phyloP scores from a whole-genome alignment of 2,329 filamentous ascomycete species.

The Paraphaeosphaeria sporulosa region DNA sequence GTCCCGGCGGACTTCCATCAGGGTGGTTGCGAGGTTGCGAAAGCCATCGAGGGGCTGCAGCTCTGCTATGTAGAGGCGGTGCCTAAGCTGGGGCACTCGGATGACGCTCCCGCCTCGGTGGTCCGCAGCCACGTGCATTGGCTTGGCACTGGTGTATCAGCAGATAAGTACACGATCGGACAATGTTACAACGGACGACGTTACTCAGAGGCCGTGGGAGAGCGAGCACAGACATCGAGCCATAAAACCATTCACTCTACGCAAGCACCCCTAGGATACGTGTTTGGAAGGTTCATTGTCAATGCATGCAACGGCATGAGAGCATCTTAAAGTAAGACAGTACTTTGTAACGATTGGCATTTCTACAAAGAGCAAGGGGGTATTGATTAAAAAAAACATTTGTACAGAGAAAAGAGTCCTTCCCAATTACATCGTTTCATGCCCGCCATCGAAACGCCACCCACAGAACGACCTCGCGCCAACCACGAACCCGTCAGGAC shows the following conservation, averaged over 20 bases:
- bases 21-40: slow-evolving; percentile 27
- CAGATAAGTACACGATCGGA: no score
- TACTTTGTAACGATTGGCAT: slow-evolving; percentile 2
- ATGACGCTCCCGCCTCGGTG: slow-evolving; percentile 22
- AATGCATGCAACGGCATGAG: neutral
- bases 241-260: neutral
- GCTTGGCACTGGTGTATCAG: slow-evolving; percentile 1
- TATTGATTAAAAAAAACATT: slow-evolving; percentile 37
- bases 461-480: neutral
- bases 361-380: slow-evolving; percentile 34
- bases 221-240: no score
- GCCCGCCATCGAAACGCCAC: slow-evolving; percentile 28
- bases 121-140: slow-evolving; percentile 14
- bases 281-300: neutral
- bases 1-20: slow-evolving; percentile 49
- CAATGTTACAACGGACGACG: neutral
- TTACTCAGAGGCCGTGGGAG: no score
- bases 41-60: slow-evolving; percentile 34
- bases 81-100: slow-evolving; percentile 12
- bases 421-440: slow-evolving; percentile 25
- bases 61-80: slow-evolving; percentile 8
- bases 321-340: neutral
- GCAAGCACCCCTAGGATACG: neutral
- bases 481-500: slow-evolving; percentile 1
- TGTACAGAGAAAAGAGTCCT: slow-evolving; percentile 24